Conservation (phyloP, 1,139 yeast genomes). For the Yamadazyma conglobata region DNA sequence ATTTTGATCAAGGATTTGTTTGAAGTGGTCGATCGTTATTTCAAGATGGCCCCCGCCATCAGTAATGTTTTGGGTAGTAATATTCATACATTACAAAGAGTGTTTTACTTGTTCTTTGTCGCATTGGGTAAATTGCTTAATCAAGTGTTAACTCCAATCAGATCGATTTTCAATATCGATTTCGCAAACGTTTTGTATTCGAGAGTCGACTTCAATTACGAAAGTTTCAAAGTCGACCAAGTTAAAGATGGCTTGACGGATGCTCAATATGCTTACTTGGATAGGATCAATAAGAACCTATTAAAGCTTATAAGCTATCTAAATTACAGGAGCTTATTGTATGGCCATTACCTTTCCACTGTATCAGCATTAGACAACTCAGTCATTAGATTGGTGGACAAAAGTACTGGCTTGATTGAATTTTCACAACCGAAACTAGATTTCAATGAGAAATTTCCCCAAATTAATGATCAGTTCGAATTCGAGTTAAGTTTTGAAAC, state of each 20-base stretch:
- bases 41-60: conserved; percentile 34
- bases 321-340: conserved; percentile 25
- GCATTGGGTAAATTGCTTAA: conserved; percentile 34
- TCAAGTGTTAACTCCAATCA: conserved; percentile 32
- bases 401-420: conserved; percentile 17
- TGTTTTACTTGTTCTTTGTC: conserved; percentile 31
- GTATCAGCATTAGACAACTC: conserved; percentile 19
- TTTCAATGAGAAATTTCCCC: conserved; percentile 18
- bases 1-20: conserved; percentile 27
- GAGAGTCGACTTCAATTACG: conserved; percentile 26
- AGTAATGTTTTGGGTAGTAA: conserved; percentile 27
- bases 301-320: conserved; percentile 27
- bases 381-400: conserved; percentile 19
- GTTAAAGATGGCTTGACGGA: conserved; percentile 15
- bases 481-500: conserved; percentile 18
- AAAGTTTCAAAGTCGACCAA: conserved; percentile 19
- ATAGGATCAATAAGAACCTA: conserved; percentile 18
- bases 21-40: conserved; percentile 33
- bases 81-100: conserved; percentile 29
- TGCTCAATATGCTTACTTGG: conserved; percentile 19
- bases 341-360: conserved; percentile 24
- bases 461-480: conserved; percentile 14
- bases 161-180: conserved; percentile 36
- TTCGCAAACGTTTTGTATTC: conserved; percentile 32
- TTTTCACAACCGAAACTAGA: conserved; percentile 22